Evolutionary conservation across 129 eudicot genomes (phyloP), one percentile per base, ranked within the genome.

Genomic region (Ambrosia artemisiifolia): DNA sequence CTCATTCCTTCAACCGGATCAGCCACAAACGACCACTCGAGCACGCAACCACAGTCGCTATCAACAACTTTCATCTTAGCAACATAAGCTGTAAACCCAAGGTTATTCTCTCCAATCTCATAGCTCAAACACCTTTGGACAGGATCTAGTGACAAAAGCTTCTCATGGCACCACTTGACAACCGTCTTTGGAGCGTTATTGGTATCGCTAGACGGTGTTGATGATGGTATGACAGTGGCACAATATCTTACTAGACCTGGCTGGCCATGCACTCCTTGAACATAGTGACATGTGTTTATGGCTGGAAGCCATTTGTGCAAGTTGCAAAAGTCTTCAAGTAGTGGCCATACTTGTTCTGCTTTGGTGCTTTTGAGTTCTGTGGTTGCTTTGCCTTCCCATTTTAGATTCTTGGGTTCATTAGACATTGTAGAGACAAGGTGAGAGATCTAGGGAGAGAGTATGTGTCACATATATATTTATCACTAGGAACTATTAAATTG

Each of bases 291-390:
- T 10, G 88, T 73, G 67, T 84, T 85, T 2, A 88, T 69, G 53
- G 63, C 69, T 1, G 98, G 94, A 7, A 88, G 85, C 83, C 84
- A 85, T 63, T 85, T 86, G 82, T 89, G 72, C 35, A 88, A 7
- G 83, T 38, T 67, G 79, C 87, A 86, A 54, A 88, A 92, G 75
- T 92, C 96, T 68, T 78, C 78, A n/a, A 92, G 30, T 8, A 86
- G 75, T 2, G 89, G 80, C 98, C 98, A 91, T 18, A 85, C 73
- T 51, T 85, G 69, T 12, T 85, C 70, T 32, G 97, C 53, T 43
- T 62, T 67, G 28, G 61, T n/a, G 24, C 8, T 43, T 69, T 19
- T 75, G 12, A 91, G 69, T 32, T 75, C 71, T 49, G 72, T 79
- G 7, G 56, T 77, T 6, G 66, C 70, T 75, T 80, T 84, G 83